Conservation (phyloP, 495 filamentous ascomycete genomes). For the Patellaria atrata region DNA sequence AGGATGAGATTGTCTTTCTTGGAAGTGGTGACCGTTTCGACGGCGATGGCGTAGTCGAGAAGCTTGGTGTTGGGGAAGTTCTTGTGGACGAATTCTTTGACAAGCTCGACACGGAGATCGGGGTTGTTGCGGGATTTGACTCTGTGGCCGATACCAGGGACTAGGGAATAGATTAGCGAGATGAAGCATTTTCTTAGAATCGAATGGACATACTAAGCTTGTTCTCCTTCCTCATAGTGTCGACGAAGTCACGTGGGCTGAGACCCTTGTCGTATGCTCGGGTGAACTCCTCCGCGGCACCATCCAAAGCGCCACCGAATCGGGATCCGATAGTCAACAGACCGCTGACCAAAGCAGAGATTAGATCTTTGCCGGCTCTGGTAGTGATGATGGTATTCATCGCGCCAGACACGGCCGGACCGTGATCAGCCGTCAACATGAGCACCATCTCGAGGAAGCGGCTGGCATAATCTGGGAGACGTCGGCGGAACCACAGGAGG, state of each 20-base stretch:
- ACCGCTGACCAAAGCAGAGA: constrained; percentile 87
- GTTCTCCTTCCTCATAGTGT: constrained; percentile 98
- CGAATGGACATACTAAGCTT: constrained; percentile 62
- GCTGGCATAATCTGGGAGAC: constrained; percentile 87
- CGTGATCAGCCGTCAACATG: constrained; percentile 98
- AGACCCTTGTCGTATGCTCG: constrained; percentile 96
- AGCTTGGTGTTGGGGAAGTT: constrained; percentile 94
- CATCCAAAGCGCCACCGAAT: constrained; percentile 96
- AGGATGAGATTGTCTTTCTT: constrained; percentile 99
- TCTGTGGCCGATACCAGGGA: constrained; percentile 96
- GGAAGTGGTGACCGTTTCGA: constrained; percentile 94
- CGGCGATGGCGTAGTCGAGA: constrained; percentile 94
- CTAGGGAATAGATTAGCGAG: constrained; percentile 32
- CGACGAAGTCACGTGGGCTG: constrained; percentile 96
- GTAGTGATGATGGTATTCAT: constrained; percentile 99
- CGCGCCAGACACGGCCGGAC: constrained; percentile 94
- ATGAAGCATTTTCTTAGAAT: not conserved
- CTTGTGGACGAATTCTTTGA: constrained; percentile 96
- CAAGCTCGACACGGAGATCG: constrained; percentile 96
- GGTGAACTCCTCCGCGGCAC: constrained; percentile 95
- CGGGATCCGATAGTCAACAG: constrained; percentile 95
- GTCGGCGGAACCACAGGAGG: constrained; percentile 97
- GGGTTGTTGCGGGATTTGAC: constrained; percentile 99
- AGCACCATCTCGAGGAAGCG: constrained; percentile 99
- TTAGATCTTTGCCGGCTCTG: constrained; percentile 95